Evolutionary conservation across 169 alveolate genomes (phyloP).

Genomic region (Plasmodium blacklocki): DNA sequence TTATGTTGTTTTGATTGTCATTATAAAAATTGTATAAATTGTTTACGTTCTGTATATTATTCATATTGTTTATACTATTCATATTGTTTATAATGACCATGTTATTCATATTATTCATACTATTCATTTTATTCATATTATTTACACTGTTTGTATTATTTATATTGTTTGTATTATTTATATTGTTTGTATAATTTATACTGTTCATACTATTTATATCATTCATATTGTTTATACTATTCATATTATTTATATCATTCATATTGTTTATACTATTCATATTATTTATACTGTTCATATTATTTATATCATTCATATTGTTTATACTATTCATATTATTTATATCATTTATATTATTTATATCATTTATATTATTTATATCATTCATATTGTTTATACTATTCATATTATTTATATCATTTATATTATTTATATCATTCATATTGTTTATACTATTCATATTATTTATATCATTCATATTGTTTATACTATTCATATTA

Average conservation of each 20-base stretch:
- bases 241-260: background rate
- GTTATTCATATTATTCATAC: background rate
- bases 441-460: background rate
- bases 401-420: background rate
- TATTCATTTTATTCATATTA: background rate
- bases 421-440: background rate
- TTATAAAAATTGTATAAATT: background rate
- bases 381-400: background rate
- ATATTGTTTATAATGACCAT: background rate
- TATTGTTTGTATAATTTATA: background rate
- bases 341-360: background rate
- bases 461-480: background rate
- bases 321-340: background rate
- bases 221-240: background rate
- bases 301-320: background rate
- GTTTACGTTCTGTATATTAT: background rate
- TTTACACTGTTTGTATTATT: background rate
- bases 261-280: background rate
- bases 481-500: background rate
- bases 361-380: background rate
- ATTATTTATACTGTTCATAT: background rate
- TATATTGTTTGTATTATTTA: background rate
- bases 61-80: conserved; percentile 1
- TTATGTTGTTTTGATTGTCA: background rate
- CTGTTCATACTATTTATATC: background rate